These are phyloP conservation scores for Calonectria pseudoreteaudii DNA, from an alignment of 2,329 filamentous ascomycete species.

Conservation along the genomic window DNA sequence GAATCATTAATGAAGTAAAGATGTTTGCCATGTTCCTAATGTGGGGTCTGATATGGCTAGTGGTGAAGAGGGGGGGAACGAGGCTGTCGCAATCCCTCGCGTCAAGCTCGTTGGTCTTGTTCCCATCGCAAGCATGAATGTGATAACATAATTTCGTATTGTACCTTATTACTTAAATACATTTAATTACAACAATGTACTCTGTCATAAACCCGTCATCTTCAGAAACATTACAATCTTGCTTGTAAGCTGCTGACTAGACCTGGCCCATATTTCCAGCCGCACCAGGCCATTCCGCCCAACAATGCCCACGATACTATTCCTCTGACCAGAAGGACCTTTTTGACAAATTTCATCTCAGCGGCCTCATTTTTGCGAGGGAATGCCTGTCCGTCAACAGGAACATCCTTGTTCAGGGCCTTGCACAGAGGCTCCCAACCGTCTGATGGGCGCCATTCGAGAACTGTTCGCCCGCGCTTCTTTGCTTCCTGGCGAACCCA, in stretches of 20 bases:
- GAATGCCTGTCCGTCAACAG: constrained; percentile 20
- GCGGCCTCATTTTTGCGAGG: constrained; percentile 34
- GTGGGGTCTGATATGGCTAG: too few species aligned
- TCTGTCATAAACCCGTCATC: too few species aligned
- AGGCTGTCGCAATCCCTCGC: too few species aligned
- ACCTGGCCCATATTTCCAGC: constrained; percentile 23
- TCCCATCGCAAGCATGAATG: too few species aligned
- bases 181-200: too few species aligned
- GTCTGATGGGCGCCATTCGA: constrained; percentile 47
- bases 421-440: constrained; percentile 58
- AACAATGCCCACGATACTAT: constrained; percentile 30
- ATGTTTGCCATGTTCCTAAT: too few species aligned
- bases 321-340: constrained; percentile 28
- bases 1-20: too few species aligned
- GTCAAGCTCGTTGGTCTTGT: too few species aligned
- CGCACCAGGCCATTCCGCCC: constrained; percentile 20
- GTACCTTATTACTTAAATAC: neutral
- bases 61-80: too few species aligned
- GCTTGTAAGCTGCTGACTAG: neutral
- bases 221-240: neutral
- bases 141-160: neutral
- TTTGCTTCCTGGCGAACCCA: constrained; percentile 44
- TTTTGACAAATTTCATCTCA: constrained; percentile 12
- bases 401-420: constrained; percentile 42
- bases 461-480: constrained; percentile 43